Evolutionary conservation across 2,329 filamentous ascomycete genomes (phyloP), one percentile per base, ranked within the genome.

Genomic region (Aspergillus quadricinctus): DNA sequence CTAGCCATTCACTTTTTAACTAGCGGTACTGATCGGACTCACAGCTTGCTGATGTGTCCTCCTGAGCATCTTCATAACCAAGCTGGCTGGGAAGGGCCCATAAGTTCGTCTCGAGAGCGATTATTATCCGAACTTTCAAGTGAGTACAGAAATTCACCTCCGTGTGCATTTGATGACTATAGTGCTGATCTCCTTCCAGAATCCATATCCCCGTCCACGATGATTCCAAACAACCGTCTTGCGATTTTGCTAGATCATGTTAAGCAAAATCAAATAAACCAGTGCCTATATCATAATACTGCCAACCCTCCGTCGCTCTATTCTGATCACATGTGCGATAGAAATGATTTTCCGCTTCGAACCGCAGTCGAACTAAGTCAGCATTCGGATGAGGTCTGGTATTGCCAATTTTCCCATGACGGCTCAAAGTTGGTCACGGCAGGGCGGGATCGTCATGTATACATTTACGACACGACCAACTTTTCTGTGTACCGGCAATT

Each of bases 181-280:
- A 71, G 53, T 76, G 31, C 58, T 66, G 57, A 71, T 57, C 7
- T 19, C 23, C 23, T 7, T 19, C 57, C 64, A 93, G 89, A 83
- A 78, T 96, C 86, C 55, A 96, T 99, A 71, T 96, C 94, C 1
- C 93, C 94, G 0, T 94, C 92, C 3, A 90, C 96, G 48, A 97
- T 99, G 92, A 88, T 99, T 54, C 94, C 94, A 1, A 90, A 96
- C 68, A 90, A 94, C 71, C 87, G 94, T 6, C 80, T 99, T 48
- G 90, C 91, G 1, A 82, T 86, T 35, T 79, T 99, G 17, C 78
- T 99, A 52, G 82, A 92, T 56, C 87, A 95, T 62, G 86, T 96
- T 40, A 96, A 97, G 70, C 82, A 88, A 59, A 85, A 82, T 60
- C 93, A 97, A 75, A 89, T 97, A 57, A 83, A 87, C 52, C 84